Evolutionary conservation across 805 yeast genomes (phyloP).

Genomic region (Millerozyma miso): DNA sequence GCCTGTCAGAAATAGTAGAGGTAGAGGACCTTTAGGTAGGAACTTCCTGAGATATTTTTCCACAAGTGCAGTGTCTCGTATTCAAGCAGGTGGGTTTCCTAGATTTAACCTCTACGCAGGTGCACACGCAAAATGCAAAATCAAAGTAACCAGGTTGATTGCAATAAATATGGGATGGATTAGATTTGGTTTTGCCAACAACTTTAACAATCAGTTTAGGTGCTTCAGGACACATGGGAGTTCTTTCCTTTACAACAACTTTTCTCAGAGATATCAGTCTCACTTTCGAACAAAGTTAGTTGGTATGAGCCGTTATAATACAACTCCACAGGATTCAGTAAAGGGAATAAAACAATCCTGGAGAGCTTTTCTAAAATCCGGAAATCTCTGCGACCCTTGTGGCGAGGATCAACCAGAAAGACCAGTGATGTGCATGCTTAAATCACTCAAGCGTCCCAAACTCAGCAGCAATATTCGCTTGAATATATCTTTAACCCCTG

Average conservation of each 20-base stretch:
- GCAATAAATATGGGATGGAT: slow-evolving; percentile 3
- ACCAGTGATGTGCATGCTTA: neutral
- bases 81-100: neutral
- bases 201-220: neutral
- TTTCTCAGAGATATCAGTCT: slow-evolving; percentile 18
- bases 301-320: neutral
- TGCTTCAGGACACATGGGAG: slow-evolving; percentile 5
- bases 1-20: slow-evolving; percentile 30
- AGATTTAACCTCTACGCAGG: neutral
- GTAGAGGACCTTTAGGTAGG: slow-evolving; percentile 7
- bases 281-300: slow-evolving; percentile 1
- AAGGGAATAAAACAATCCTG: neutral
- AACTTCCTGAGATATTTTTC: slow-evolving; percentile 26
- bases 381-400: slow-evolving; percentile 2
- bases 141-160: neutral
- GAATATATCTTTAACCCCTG: slow-evolving; percentile 25
- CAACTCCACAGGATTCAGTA: neutral
- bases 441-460: neutral
- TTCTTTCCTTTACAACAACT: slow-evolving; percentile 21
- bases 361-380: neutral
- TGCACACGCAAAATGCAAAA: neutral
- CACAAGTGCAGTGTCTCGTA: slow-evolving; percentile 7
- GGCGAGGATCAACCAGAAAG: neutral
- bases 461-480: slow-evolving; percentile 15
- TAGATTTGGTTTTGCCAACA: slow-evolving; percentile 1